Evolutionary conservation across 345 rosid species (phyloP), one percentile per base, ranked within the genome.

Genomic region (Cardamine occulta): DNA sequence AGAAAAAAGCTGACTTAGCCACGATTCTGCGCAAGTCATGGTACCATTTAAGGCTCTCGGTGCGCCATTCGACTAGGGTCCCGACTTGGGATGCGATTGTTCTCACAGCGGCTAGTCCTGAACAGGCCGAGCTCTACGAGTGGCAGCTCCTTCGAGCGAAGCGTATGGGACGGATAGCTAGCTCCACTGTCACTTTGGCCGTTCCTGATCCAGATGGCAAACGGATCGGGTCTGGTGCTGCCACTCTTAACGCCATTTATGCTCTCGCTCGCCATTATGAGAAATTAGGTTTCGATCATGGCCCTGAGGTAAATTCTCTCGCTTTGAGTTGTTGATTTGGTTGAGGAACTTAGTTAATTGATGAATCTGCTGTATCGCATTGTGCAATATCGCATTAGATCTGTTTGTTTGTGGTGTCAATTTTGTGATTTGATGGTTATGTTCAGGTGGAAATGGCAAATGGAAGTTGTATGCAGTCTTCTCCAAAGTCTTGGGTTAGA

Each of bases 61-160:
- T 92, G 45, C 87, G 98, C 44, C 96, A 92, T 77, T 92, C 98
- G 0, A 61, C 93, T 4, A 70, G 99, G 68, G 99, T 92, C 70
- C 91, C 94, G 2, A 92, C 99, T 3, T 95, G 99, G 99, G 97
- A 95, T 67, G 97, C 94, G 40, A 85, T 95, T 39, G 84, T 90
- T n/a, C 93, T 95, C 76, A 90, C 97, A 0, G 97, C 99, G 1
- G 97, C 99, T 69, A 95, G 99, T 79, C 99, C 97, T 29, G 93
- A 95, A 79, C 97, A 95, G 72, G 97, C 97, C 28, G 82, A 86
- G 82, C 88, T 95, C 4, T 95, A 92, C 63, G 82, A 95, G 4
- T 95, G 97, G 97, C 99, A 92, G 84, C 97, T 92, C 80, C 68
- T 66, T 3, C 83, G 99, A 17, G 96, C 99, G 45, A 89, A 88